Base-by-base conservation (phyloP, 331 rosid species). In the Acacia concinna region DNA sequence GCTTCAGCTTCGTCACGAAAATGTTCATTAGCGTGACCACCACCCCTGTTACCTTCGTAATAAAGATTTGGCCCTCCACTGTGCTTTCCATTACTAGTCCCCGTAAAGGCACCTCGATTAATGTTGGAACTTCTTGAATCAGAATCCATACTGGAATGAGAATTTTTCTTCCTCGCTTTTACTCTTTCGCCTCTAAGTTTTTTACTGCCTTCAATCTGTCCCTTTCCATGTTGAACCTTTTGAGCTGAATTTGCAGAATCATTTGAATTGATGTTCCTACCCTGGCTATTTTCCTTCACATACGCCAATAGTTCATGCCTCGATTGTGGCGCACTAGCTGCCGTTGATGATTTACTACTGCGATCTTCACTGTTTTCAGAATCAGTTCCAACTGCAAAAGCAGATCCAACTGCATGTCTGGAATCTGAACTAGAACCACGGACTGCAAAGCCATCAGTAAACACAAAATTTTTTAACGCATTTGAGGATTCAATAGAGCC, bases 281-380 rank as follows among this genome's bases (percentile, higher is more conserved):
- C 38, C 74, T 83, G 88, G 72, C 23, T 86, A 78, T 87, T 94
- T 59, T 84, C 90, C 47, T 86, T 13, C 6, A 4, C 71, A 43
- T 78, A 66, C 44, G 81, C 83, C 46, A 32, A 64, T 12, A 21
- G 51, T n/a, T 67, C 73, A 38, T 38, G 23, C 32, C 73, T 67
- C 15, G 32, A 38, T 89, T 82, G 89, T 14, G 97, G 99, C 75
- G 78, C 90, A 68, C 94, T 91, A 46, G 97, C 97, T 27, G 99
- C 98, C 0, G 97, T 91, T 20, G 98, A 93, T 69, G 97, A 91
- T 85, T 89, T 96, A 82, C 99, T 91, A 79, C 94, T 91, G 31
- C 87, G 74, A 85, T 96, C 97, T 88, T 92, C 98, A 62, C 96
- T 88, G 77, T 89, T 88, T 84, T 92, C 98, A 7, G 98, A 94